Conservation (phyloP, 164 flowering plant genomes). For the Liriodendron chinense region DNA sequence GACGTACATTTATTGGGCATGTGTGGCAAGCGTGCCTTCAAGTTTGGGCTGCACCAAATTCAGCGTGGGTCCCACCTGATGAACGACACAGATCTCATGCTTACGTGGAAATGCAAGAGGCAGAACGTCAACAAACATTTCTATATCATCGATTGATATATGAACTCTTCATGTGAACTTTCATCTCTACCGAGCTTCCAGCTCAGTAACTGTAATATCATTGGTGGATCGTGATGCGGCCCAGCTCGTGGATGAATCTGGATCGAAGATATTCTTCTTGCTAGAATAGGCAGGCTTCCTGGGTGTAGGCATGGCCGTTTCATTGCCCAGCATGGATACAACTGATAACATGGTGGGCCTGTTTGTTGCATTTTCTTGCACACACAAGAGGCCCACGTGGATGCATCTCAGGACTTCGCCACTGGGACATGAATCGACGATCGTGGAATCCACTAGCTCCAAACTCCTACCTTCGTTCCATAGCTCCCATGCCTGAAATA, state of each 20-base stretch:
- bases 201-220: not conserved
- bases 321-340: conserved; percentile 3
- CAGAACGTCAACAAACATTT: no score
- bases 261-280: not conserved
- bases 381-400: conserved; percentile 12
- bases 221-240: not conserved
- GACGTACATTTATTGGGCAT: no score
- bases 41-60: no score
- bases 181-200: not conserved
- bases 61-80: no score
- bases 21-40: no score
- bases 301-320: not conserved
- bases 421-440: not conserved
- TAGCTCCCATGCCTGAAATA: conserved; percentile 14
- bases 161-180: not conserved
- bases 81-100: no score
- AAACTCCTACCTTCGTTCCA: conserved; percentile 9
- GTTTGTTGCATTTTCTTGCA: conserved; percentile 6
- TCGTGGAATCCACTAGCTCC: conserved; percentile 11
- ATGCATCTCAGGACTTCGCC: conserved; percentile 9
- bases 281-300: not conserved
- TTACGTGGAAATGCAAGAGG: no score
- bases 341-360: conserved; percentile 10
- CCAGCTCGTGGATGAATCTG: not conserved
- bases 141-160: not conserved